Evolutionary conservation across 1,139 yeast species (phyloP).

Genomic region (Yamadazyma kanchanaburiensis): DNA sequence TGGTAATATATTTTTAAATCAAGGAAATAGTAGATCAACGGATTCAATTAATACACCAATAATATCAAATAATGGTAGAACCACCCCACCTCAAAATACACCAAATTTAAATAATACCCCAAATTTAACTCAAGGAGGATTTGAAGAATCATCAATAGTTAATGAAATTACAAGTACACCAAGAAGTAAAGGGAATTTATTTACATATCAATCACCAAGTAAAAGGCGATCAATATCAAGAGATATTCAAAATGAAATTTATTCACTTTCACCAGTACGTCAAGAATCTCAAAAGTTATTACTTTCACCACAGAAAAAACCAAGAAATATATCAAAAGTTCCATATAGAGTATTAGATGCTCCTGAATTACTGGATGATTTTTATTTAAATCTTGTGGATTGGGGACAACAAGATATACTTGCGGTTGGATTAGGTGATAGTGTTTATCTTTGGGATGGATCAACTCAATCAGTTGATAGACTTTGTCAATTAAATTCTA

Average conservation of each 20-base stretch:
- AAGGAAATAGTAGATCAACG: conserved; percentile 11
- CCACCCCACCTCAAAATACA: conserved; percentile 20
- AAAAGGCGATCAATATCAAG: conserved; percentile 58
- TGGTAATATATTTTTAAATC: conserved; percentile 6
- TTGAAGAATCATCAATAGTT: conserved; percentile 10
- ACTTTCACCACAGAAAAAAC: conserved; percentile 77
- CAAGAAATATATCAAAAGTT: conserved; percentile 74
- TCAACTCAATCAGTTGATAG: conserved; percentile 79
- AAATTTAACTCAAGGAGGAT: conserved; percentile 1
- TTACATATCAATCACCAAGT: conserved; percentile 69
- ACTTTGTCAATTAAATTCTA: conserved; percentile 63
- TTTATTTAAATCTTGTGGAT: conserved; percentile 85
- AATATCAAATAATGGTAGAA: conserved; percentile 11
- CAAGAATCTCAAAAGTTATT: conserved; percentile 80
- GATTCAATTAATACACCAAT: conserved; percentile 11
- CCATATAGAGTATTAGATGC: conserved; percentile 96
- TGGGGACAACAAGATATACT: conserved; percentile 92
- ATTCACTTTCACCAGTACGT: conserved; percentile 83
- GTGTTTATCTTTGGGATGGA: conserved; percentile 92
- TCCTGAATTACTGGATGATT: conserved; percentile 92
- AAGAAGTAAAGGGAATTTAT: conserved; percentile 52
- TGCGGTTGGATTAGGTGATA: conserved; percentile 87
- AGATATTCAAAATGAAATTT: conserved; percentile 68
- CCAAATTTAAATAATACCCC: conserved; percentile 4
- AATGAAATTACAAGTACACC: conserved; percentile 44